Base-by-base conservation (phyloP, 2,329 filamentous ascomycete genomes). In the Colletotrichum brevisporum region DNA sequence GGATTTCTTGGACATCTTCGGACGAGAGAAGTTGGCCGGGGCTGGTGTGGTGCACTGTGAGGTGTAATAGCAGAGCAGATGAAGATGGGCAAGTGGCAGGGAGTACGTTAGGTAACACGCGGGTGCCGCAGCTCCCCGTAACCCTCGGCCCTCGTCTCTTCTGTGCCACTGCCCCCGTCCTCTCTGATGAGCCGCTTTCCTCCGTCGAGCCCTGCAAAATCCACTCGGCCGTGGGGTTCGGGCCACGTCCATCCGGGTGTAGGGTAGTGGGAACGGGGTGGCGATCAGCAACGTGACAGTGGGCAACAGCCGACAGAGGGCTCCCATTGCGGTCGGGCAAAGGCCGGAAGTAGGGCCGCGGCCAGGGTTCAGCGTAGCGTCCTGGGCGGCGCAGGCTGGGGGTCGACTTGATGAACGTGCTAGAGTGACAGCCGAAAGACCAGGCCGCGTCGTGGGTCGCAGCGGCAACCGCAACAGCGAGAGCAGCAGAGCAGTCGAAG, bases 201-300 rank as follows among this genome's bases (percentile, higher is more conserved):
- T 36, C 31, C 10, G 31, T 41, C 27, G 63, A 69, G 63, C 67
- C 62, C 67, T 57, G 67, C 41, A 48, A 43, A 41, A 39, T 27
- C 66, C 62, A 67, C 62, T 56, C 51, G 55, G 63, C 63, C 62
- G 51, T 67, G 63, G 62, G 56, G 18, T 67, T 41, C 62, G 56
- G 63, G 56, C 56, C 63, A 67, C 45, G 16, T 16, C 51, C 36
- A 67, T 61, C 56, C 67, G 67, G 55, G 43, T 53, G 47, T 60
- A 61, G 51, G 56, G 31, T 24, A 21, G 67, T 69, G 62, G 67
- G 39, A 57, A 69, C 67, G 67, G 67, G 62, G 67, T 69, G 56
- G 62, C 67, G 67, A 69, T 69, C 67, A 56, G 41, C 62, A 67
- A 57, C 51, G 62, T 57, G 56, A 67, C 67, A 66, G 50, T 60